Percentiles rank a stretch among this genome's conserved stretches.
Evolutionary conservation across 148 eudicot species (phyloP).

Genomic region (Beta vulgaris): DNA sequence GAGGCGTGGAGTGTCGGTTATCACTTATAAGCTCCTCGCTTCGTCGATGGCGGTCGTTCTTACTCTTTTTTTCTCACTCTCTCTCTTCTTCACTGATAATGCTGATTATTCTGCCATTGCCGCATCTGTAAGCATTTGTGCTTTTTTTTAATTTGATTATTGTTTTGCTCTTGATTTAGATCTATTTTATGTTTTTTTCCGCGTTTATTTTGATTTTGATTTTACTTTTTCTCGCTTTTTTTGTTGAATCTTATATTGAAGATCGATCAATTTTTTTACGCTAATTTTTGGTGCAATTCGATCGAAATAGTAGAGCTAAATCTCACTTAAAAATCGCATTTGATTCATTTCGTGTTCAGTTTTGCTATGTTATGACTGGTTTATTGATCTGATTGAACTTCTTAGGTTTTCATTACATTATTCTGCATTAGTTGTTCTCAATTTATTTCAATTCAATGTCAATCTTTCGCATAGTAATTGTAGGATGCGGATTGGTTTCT

Average conservation of each 20-base stretch:
- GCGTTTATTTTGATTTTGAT: neutral
- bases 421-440: neutral
- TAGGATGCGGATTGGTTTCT: neutral
- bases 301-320: neutral
- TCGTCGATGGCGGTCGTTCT: constrained; percentile 28
- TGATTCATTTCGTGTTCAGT: neutral
- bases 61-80: constrained; percentile 31
- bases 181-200: neutral
- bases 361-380: neutral
- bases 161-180: neutral
- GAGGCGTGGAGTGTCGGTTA: constrained; percentile 20
- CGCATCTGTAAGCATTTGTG: constrained; percentile 19
- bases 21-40: constrained; percentile 30
- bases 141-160: neutral
- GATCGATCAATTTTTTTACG: neutral
- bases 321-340: neutral
- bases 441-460: neutral
- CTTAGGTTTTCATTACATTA: neutral
- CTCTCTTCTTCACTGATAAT: constrained; percentile 27
- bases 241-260: neutral
- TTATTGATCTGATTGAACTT: neutral
- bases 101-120: constrained; percentile 1
- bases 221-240: neutral
- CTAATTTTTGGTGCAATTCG: neutral
- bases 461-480: neutral